Evolutionary conservation across 768 basidiomycete genomes (phyloP).

Genomic region (Rhodotorula diobovata): DNA sequence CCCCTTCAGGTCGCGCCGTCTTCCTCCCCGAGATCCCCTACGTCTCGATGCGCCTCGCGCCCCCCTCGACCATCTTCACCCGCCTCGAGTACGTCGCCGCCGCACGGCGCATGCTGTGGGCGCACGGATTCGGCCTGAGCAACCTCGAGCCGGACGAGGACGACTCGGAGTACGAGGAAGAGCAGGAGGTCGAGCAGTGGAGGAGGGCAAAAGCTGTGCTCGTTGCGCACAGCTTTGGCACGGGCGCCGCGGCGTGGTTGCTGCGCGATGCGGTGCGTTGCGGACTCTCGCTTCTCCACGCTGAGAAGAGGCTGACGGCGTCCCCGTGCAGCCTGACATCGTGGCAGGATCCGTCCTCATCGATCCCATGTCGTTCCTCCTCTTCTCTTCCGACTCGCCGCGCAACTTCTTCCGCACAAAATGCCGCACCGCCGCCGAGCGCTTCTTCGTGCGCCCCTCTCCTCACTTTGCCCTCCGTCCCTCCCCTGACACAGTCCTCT

Average conservation of each 20-base stretch:
- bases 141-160: slow-evolving; percentile 17
- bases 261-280: slow-evolving; percentile 26
- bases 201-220: slow-evolving; percentile 31
- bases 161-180: neutral
- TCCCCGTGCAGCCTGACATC: slow-evolving; percentile 14
- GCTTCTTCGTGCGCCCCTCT: slow-evolving; percentile 21
- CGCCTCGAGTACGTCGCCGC: slow-evolving; percentile 33
- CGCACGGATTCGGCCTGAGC: slow-evolving; percentile 35
- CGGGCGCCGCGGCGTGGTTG: slow-evolving; percentile 25
- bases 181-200: slow-evolving; percentile 26
- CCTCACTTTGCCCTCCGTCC: neutral
- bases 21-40: slow-evolving; percentile 36
- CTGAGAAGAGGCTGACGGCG: neutral
- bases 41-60: slow-evolving; percentile 35
- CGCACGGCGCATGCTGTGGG: slow-evolving; percentile 31
- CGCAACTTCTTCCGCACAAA: slow-evolving; percentile 36
- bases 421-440: slow-evolving; percentile 24
- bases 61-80: slow-evolving; percentile 24
- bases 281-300: too few species aligned
- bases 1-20: slow-evolving; percentile 15
- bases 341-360: slow-evolving; percentile 29
- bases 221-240: slow-evolving; percentile 23
- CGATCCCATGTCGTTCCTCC: slow-evolving; percentile 33
- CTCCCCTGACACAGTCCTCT: too few species aligned
- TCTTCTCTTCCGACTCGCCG: slow-evolving; percentile 19